Evolutionary conservation across 768 basidiomycete species (phyloP), one percentile per base, ranked within the genome.

Genomic region (Mycena filopes): DNA sequence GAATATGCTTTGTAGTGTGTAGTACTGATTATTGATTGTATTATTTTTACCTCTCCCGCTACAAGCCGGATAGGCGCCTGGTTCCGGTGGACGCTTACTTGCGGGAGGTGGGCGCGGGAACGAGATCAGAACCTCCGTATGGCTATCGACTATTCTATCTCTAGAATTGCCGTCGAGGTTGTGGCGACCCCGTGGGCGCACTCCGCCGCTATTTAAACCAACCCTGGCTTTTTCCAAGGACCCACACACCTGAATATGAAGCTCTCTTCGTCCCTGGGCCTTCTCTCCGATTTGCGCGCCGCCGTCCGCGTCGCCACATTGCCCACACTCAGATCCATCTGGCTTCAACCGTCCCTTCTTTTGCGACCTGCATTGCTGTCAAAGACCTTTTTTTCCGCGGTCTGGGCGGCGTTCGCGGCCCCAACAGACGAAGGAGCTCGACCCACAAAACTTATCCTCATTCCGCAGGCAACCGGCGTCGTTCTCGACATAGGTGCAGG

Each of bases 401-500:
- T 91, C 2, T 92, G 90, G 90, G 65, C 69, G 1, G 62, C 70
- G 2, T 86, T 88, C 68, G 87, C 83, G 4, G 55, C 79, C 20
- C 80, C 78, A 1, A 75, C 82, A 0, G 88, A 93, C 67, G 77
- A 78, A 47, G 77, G 74, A 53, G 76, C 74, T 0, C 77, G 76
- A 10, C 67, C 74, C 0, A 68, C 79, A 1, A 91, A 91, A 73
- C 60, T 75, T 2, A 56, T 54, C 0, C 81, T 92, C 50, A 83
- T 92, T 51, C 78, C 80, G 5, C 75, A 88, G 59, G 89, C 90
- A 1, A 65, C 76, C 10, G 91, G 91, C 1, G 78, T 85, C 3
- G 87, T 92, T 0, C 80, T 92, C 25, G 91, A 93, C 62, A 60
- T 91, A 20, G 90, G 90, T 4, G 89, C 90, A 70, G 90, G 90